These are phyloP conservation scores for Nakazawaea laoshanensis DNA, from an alignment of 805 yeast species.

Conservation along the genomic window DNA sequence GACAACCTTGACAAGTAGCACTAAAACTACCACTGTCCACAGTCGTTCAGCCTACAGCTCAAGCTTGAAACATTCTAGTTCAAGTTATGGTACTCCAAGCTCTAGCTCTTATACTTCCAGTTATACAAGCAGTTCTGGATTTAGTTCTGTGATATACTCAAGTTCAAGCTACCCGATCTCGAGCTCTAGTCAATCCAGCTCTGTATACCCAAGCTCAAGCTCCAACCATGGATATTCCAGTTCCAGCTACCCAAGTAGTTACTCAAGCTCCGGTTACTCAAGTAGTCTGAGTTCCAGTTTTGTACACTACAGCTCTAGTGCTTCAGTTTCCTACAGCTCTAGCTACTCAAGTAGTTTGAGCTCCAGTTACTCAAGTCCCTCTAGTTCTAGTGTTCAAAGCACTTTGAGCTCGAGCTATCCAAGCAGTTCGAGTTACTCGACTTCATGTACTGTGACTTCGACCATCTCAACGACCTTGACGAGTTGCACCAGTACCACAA, in stretches of 20 bases:
- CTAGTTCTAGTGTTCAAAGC: slow-evolving; percentile 10
- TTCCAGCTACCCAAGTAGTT: slow-evolving; percentile 3
- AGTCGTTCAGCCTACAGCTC: too few relatives aligned
- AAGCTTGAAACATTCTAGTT: too few relatives aligned
- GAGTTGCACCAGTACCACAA: too few relatives aligned
- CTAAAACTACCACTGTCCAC: too few relatives aligned
- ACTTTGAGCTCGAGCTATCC: slow-evolving; percentile 3
- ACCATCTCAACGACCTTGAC: not conserved
- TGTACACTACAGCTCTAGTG: not conserved
- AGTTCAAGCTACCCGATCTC: not conserved
- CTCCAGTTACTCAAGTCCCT: slow-evolving; percentile 1
- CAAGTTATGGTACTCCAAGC: not conserved
- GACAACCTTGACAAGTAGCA: too few relatives aligned
- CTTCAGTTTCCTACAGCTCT: not conserved
- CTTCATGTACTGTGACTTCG: not conserved
- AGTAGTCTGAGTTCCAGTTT: slow-evolving; percentile 5
- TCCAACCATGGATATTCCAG: not conserved
- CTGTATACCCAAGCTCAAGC: too few relatives aligned
- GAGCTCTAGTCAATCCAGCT: not conserved
- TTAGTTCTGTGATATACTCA: not conserved
- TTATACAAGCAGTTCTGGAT: slow-evolving; percentile 2
- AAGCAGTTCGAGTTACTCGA: too few relatives aligned
- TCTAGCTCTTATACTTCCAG: not conserved
- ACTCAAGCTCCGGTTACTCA: slow-evolving; percentile 8
- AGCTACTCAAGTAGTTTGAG: slow-evolving; percentile 3